These are phyloP conservation scores for Saccharata proteae DNA, from an alignment of 2,329 filamentous ascomycete genomes.

Conservation along the genomic window DNA sequence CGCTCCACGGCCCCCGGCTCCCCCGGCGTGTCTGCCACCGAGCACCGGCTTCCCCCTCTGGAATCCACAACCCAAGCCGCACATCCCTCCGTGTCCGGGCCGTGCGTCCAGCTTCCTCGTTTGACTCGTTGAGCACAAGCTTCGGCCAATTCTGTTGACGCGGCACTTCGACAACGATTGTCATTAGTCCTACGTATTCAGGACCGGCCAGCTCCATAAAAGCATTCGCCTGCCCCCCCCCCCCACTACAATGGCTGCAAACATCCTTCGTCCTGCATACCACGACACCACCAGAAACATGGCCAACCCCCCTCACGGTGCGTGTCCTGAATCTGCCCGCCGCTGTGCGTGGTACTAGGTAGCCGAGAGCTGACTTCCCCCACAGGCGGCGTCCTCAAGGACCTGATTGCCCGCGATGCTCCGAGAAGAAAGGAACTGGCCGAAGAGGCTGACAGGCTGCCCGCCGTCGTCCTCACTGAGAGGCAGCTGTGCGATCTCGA, in stretches of 20 bases:
- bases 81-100: constrained; percentile 2
- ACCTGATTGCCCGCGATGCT: constrained; percentile 86
- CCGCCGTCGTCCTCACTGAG: constrained; percentile 75
- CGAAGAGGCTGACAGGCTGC: constrained; percentile 74
- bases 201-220: constrained; percentile 8
- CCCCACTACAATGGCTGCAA: constrained; percentile 6
- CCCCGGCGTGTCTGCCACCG: too few relatives aligned
- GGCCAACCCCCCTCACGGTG: constrained; percentile 42
- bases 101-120: constrained; percentile 2
- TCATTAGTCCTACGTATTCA: constrained; percentile 9
- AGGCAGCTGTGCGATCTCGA: constrained; percentile 96
- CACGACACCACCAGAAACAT: constrained; percentile 18
- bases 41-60: too few relatives aligned
- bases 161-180: constrained; percentile 5
- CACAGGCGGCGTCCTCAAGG: constrained; percentile 84
- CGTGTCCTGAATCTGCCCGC: constrained; percentile 9
- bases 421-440: constrained; percentile 68
- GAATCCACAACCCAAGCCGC: constrained; percentile 5
- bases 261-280: constrained; percentile 5
- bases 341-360: background rate
- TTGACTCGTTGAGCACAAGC: constrained; percentile 2
- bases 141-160: constrained; percentile 7
- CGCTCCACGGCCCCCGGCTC: too few relatives aligned
- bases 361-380: constrained; percentile 12
- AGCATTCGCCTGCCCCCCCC: constrained; percentile 6